Conservation (phyloP, 2,329 filamentous ascomycete species). For the Cytospora chrysosperma region DNA sequence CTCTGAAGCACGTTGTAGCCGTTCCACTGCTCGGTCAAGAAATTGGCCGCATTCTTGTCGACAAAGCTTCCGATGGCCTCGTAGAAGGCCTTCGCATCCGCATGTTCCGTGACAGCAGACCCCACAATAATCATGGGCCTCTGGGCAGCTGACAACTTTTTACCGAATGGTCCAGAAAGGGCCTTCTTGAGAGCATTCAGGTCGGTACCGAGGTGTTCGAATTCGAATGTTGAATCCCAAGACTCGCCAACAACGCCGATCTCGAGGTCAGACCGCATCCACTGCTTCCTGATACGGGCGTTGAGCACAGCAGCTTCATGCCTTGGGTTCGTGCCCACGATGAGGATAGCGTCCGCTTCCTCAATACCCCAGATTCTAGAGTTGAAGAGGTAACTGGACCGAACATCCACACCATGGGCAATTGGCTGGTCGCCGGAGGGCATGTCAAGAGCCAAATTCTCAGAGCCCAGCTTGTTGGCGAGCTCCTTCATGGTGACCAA, state of each 20-base stretch:
- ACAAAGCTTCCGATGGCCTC: conserved; percentile 88
- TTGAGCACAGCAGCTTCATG: conserved; percentile 95
- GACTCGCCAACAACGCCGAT: conserved; percentile 87
- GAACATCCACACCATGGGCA: conserved; percentile 89
- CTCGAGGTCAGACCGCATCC: conserved; percentile 91
- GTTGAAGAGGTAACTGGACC: conserved; percentile 96
- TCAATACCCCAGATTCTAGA: conserved; percentile 92
- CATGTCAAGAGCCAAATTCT: conserved; percentile 92
- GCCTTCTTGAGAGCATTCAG: conserved; percentile 79
- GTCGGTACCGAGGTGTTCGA: conserved; percentile 83
- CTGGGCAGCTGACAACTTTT: conserved; percentile 85
- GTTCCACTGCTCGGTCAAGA: conserved; percentile 89
- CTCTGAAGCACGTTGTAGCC: conserved; percentile 97
- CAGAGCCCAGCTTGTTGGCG: conserved; percentile 92
- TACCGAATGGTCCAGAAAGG: conserved; percentile 83
- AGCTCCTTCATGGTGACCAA: conserved; percentile 96
- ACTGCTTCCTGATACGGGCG: conserved; percentile 95
- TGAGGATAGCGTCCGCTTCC: conserved; percentile 86
- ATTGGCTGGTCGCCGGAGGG: conserved; percentile 79
- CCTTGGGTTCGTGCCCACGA: conserved; percentile 92
- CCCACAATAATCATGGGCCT: conserved; percentile 96
- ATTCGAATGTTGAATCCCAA: conserved; percentile 94
- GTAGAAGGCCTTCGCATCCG: conserved; percentile 88
- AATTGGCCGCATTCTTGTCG: conserved; percentile 88
- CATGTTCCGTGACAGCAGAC: conserved; percentile 86